Percentiles rank a stretch among this genome's conserved stretches.
Conservation (phyloP, 169 alveolate genomes). For the Plasmodium gaboni region DNA sequence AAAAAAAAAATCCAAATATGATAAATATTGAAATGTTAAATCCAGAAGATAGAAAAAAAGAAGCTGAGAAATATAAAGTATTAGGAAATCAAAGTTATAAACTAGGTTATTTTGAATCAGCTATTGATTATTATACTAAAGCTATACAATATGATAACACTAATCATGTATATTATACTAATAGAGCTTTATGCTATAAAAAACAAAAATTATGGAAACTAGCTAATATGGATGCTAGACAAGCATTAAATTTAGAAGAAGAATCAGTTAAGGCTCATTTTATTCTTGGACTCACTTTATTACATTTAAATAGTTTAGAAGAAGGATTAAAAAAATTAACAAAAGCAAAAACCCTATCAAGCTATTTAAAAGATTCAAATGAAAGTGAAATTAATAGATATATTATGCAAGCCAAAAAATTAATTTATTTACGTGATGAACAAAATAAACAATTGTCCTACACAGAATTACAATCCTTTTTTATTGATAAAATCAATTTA, state of each 20-base stretch:
- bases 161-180: conserved; percentile 87
- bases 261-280: conserved; percentile 89
- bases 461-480: conserved; percentile 66
- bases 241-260: conserved; percentile 87
- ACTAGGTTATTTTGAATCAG: conserved; percentile 88
- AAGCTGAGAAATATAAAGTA: conserved; percentile 81
- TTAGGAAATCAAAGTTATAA: conserved; percentile 89
- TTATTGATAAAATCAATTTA: conserved; percentile 65
- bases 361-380: conserved; percentile 82
- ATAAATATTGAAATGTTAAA: conserved; percentile 51
- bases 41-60: conserved; percentile 77
- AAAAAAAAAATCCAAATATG: conserved; percentile 23
- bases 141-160: conserved; percentile 85
- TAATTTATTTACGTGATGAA: conserved; percentile 80
- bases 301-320: conserved; percentile 85
- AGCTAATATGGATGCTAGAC: conserved; percentile 86
- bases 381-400: conserved; percentile 84
- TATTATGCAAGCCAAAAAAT: conserved; percentile 81
- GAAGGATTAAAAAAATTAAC: conserved; percentile 86
- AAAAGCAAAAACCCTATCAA: conserved; percentile 84
- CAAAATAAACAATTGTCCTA: conserved; percentile 74
- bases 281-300: conserved; percentile 88
- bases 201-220: conserved; percentile 83
- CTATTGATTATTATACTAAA: conserved; percentile 88
- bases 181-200: conserved; percentile 90